These are phyloP conservation scores for Salvia rosmarinus DNA, from an alignment of 257 asterid genomes.

Conservation along the genomic window DNA sequence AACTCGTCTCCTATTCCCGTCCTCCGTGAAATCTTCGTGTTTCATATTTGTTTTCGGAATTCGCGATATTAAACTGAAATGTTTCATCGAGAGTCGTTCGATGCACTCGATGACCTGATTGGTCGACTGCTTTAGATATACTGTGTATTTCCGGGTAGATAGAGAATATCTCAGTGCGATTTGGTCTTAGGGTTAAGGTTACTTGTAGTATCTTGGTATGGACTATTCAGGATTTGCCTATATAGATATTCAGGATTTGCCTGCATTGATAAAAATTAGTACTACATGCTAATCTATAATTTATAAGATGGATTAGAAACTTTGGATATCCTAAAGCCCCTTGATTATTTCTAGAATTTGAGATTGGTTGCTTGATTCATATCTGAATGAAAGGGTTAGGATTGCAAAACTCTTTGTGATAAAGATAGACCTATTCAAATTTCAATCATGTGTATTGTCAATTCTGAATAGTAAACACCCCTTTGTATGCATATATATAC, in stretches of 20 bases:
- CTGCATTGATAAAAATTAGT: no score
- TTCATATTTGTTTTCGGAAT: not conserved
- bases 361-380: not conserved
- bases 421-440: no score
- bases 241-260: no score
- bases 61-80: not conserved
- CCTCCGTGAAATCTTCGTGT: not conserved
- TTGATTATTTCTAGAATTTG: no score
- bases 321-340: no score
- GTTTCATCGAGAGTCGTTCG: not conserved
- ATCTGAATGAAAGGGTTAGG: no score
- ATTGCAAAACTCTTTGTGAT: no score
- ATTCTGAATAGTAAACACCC: no score
- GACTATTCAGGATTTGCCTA: not conserved
- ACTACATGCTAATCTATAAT: no score
- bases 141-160: not conserved
- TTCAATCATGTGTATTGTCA: no score
- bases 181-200: slow-evolving; percentile 7
- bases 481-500: not conserved
- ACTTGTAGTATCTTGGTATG: not conserved
- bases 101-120: not conserved
- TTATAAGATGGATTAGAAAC: no score
- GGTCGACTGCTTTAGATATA: not conserved
- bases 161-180: not conserved
- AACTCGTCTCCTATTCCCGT: slow-evolving; percentile 5